Conservation (phyloP, 345 rosid species). For the thale cress (Arabidopsis thaliana) region DNA sequence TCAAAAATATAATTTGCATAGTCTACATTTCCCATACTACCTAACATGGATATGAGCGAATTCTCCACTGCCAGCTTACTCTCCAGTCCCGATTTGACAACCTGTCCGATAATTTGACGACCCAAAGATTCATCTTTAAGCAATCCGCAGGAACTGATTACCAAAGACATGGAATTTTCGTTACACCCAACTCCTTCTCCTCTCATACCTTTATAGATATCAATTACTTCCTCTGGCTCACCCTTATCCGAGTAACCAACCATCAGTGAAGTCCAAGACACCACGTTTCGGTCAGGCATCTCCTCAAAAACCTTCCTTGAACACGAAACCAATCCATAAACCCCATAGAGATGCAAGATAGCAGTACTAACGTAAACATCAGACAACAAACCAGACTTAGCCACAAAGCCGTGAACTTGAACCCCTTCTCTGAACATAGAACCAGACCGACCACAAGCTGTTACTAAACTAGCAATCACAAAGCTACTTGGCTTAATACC, state of each 20-base stretch:
- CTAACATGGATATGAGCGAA: constrained; percentile 79
- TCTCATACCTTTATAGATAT: constrained; percentile 58
- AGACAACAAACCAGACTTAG: constrained; percentile 60
- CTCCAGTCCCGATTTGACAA: constrained; percentile 63
- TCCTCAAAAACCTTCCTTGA: constrained; percentile 77
- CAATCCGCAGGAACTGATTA: constrained; percentile 65
- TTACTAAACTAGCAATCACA: constrained; percentile 71
- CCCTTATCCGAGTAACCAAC: constrained; percentile 63
- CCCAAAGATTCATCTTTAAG: constrained; percentile 62
- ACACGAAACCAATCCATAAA: constrained; percentile 51
- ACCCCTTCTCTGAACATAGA: constrained; percentile 65
- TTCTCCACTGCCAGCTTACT: constrained; percentile 66
- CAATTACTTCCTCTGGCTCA: constrained; percentile 59
- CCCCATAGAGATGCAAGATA: constrained; percentile 78
- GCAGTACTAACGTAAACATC: constrained; percentile 88
- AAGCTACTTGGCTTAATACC: constrained; percentile 64
- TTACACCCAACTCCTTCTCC: constrained; percentile 61
- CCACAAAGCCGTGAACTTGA: constrained; percentile 68
- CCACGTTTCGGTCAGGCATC: constrained; percentile 80
- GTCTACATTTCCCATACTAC: constrained; percentile 52
- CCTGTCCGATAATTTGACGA: constrained; percentile 64
- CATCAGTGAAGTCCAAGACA: constrained; percentile 96
- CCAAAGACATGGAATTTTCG: constrained; percentile 69
- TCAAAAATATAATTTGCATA: constrained; percentile 60
- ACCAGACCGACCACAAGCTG: constrained; percentile 74